A percentile compares a stretch with the other conserved stretches of the same genome.
Conservation (phyloP, 768 basidiomycete genomes). For the Cystobasidium ongulense region DNA sequence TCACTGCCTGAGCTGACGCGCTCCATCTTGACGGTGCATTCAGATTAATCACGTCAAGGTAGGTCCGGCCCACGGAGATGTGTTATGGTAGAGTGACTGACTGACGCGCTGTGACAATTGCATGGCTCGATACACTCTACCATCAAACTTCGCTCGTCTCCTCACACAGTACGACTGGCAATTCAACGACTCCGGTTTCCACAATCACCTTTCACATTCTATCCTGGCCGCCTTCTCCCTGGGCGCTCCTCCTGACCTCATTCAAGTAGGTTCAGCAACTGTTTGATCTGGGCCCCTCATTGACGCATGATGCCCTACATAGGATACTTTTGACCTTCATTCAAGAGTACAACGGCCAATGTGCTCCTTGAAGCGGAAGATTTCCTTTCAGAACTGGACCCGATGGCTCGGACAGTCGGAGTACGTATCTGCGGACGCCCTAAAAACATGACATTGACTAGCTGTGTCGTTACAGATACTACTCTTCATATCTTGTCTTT, state of each 20-base stretch:
- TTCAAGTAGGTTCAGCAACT: conserved; percentile 18
- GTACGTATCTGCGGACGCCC: not conserved
- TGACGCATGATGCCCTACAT: not conserved
- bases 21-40: not conserved
- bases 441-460: not conserved
- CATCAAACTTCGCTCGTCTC: not conserved
- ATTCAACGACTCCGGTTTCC: conserved; percentile 30
- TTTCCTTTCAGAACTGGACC: conserved; percentile 27
- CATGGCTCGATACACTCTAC: not conserved
- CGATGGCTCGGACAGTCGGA: conserved; percentile 29
- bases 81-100: no score
- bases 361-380: not conserved
- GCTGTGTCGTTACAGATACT: conserved; percentile 31
- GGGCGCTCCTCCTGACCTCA: conserved; percentile 19
- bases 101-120: no score
- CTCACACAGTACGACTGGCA: conserved; percentile 25
- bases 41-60: conserved; percentile 29
- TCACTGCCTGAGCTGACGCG: not conserved
- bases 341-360: not conserved
- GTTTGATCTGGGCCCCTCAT: no score
- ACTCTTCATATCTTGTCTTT: conserved; percentile 41
- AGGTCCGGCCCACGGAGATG: not conserved
- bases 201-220: conserved; percentile 33
- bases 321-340: conserved; percentile 28
- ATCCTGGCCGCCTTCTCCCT: conserved; percentile 31